These are phyloP conservation scores for Pharnaceum exiguum DNA, from an alignment of 148 eudicot genomes.

Conservation along the genomic window DNA sequence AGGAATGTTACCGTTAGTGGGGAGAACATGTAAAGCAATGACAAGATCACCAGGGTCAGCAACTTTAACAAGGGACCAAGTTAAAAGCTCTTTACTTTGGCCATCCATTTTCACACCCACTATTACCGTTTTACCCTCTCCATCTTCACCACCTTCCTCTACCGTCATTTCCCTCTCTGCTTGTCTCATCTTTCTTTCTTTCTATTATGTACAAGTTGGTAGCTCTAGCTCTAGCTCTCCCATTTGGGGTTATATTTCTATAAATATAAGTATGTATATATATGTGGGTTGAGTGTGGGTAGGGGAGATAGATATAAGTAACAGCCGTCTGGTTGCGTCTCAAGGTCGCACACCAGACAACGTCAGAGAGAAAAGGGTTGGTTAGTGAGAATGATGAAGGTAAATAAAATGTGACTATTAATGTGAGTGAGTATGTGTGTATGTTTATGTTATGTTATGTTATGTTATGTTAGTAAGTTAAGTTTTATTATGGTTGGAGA, in stretches of 20 bases:
- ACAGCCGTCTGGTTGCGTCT: constrained; percentile 36
- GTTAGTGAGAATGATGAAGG: not conserved
- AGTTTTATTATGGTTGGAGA: constrained; percentile 12
- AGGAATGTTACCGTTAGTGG: constrained; percentile 32
- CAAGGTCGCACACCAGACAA: constrained; percentile 17
- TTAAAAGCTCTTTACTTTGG: constrained; percentile 69
- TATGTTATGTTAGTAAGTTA: not conserved
- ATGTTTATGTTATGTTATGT: not conserved
- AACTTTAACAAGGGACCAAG: constrained; percentile 84
- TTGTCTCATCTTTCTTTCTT: too few species aligned
- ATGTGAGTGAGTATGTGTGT: too few species aligned
- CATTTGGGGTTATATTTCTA: not conserved
- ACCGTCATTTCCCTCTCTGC: not conserved
- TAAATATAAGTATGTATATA: not conserved
- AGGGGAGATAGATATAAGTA: constrained; percentile 33
- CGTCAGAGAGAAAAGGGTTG: constrained; percentile 10
- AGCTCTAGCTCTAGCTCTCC: constrained; percentile 19
- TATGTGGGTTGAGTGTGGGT: not conserved
- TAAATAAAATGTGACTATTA: constrained; percentile 3
- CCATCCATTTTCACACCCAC: constrained; percentile 84
- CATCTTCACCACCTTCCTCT: constrained; percentile 15
- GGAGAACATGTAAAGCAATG: constrained; percentile 72
- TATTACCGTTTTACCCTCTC: constrained; percentile 57
- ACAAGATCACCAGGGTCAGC: constrained; percentile 80
- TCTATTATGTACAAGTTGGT: too few species aligned